These are phyloP conservation scores for Fistulinella prunicolor DNA, from an alignment of 768 basidiomycete genomes.

Conservation along the genomic window DNA sequence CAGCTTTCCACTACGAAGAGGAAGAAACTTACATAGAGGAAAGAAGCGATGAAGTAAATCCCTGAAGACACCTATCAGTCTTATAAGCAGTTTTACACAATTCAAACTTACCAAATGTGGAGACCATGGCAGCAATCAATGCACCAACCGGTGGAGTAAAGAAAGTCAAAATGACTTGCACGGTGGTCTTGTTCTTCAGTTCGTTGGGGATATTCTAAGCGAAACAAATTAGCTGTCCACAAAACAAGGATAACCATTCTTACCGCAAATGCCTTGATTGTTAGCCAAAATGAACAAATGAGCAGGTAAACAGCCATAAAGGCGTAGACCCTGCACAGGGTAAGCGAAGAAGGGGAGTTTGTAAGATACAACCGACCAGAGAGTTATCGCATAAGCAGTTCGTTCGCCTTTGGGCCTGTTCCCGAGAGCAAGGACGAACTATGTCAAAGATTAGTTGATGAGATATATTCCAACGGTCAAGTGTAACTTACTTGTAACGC, in stretches of 20 bases:
- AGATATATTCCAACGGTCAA: not conserved
- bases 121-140: slow-evolving; percentile 81
- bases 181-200: slow-evolving; percentile 47
- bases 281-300: slow-evolving; percentile 83
- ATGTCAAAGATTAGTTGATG: not conserved
- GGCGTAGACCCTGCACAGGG: slow-evolving; percentile 69
- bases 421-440: slow-evolving; percentile 72
- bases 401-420: slow-evolving; percentile 90
- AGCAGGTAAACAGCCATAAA: slow-evolving; percentile 80
- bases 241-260: slow-evolving; percentile 16
- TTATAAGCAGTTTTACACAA: not conserved
- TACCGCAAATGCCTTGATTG: slow-evolving; percentile 74
- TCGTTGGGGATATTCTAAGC: slow-evolving; percentile 50
- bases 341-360: slow-evolving; percentile 5
- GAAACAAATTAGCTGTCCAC: slow-evolving; percentile 1
- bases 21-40: slow-evolving; percentile 68
- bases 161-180: slow-evolving; percentile 54
- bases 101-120: slow-evolving; percentile 67
- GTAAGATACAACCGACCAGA: slow-evolving; percentile 49
- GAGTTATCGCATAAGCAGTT: slow-evolving; percentile 61
- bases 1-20: not conserved
- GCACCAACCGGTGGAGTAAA: slow-evolving; percentile 77
- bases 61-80: slow-evolving; percentile 35
- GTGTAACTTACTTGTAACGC: slow-evolving; percentile 63
- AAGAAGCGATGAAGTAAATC: slow-evolving; percentile 80